These are phyloP conservation scores for Kluyveromyces siamensis DNA, from an alignment of 805 yeast species.

Conservation along the genomic window DNA sequence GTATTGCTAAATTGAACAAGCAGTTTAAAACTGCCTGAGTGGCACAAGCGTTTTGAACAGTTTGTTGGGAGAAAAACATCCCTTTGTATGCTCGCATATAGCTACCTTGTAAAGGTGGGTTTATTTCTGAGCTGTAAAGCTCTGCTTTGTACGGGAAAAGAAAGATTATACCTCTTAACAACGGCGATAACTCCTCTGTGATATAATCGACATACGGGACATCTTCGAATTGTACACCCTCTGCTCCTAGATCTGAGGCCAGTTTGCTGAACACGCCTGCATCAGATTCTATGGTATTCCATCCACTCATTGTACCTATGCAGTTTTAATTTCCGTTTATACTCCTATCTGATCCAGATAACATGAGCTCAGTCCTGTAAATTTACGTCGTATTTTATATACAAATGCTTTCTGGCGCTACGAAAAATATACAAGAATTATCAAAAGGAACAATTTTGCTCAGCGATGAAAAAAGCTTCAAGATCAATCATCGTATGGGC, in stretches of 20 bases:
- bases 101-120: constrained; percentile 36
- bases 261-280: constrained; percentile 60
- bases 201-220: constrained; percentile 34
- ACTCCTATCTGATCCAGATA: too few species aligned
- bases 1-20: constrained; percentile 29
- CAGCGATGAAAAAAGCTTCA: too few species aligned
- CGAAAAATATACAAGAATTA: background rate
- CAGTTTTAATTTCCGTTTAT: too few species aligned
- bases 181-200: constrained; percentile 33
- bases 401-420: background rate
- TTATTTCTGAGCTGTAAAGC: constrained; percentile 21
- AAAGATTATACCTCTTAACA: constrained; percentile 52
- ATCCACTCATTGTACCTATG: constrained; percentile 21
- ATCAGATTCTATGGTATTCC: constrained; percentile 62
- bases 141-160: constrained; percentile 45
- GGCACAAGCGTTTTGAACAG: constrained; percentile 64
- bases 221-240: constrained; percentile 49
- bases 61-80: constrained; percentile 55
- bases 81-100: constrained; percentile 30
- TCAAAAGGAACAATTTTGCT: background rate
- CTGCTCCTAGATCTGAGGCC: constrained; percentile 45
- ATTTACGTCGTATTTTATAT: background rate
- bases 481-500: constrained; percentile 18
- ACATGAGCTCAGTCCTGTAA: too few species aligned
- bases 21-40: constrained; percentile 60